Conservation (phyloP, 2,329 filamentous ascomycete genomes). For the Meredithiella fracta region DNA sequence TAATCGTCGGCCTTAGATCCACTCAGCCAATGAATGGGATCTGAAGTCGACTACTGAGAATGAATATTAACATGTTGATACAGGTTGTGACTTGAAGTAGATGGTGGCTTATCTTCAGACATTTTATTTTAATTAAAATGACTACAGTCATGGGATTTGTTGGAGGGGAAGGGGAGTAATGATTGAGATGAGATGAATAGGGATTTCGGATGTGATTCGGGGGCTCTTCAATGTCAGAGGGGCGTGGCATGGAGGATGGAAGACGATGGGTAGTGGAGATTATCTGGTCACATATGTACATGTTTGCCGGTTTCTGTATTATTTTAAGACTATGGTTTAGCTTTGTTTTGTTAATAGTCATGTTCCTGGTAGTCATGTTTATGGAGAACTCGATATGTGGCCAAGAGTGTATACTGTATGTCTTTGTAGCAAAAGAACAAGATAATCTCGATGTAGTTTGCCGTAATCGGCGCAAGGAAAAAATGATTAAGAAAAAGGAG, state of each 20-base stretch:
- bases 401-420: too few species aligned
- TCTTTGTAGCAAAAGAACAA: too few species aligned
- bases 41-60: too few species aligned
- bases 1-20: neutral
- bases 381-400: too few species aligned
- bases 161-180: neutral
- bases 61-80: neutral
- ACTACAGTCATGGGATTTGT: neutral
- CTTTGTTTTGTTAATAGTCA: neutral
- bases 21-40: neutral
- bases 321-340: neutral
- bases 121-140: neutral
- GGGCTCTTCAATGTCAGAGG: too few species aligned
- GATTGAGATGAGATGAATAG: neutral
- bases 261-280: neutral
- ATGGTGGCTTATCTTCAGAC: neutral
- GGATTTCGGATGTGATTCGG: too few species aligned
- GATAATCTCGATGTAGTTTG: too few species aligned
- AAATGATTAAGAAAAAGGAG: too few species aligned
- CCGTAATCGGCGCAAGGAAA: too few species aligned
- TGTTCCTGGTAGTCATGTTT: neutral
- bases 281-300: neutral
- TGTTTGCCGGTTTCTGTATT: neutral
- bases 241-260: neutral
- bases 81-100: conserved; percentile 2